These are phyloP conservation scores for Chaetoceros tenuissimus DNA, from an alignment of 108 stramenopile genomes.

Conservation along the genomic window DNA sequence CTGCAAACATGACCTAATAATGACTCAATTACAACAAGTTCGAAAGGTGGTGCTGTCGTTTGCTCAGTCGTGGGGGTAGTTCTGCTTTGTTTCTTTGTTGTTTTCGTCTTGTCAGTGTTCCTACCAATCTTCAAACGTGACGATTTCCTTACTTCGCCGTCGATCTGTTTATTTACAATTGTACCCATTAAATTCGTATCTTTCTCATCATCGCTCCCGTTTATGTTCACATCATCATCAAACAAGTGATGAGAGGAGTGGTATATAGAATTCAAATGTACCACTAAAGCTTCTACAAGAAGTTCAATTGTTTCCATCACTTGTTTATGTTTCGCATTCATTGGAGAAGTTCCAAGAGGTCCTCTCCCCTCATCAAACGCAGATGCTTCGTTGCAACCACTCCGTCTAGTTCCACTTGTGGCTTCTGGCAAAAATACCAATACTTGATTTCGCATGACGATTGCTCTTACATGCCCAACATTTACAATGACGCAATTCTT, in stretches of 20 bases:
- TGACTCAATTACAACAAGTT: slow-evolving; percentile 3
- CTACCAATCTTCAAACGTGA: neutral
- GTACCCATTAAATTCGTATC: neutral
- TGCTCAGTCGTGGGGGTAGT: neutral
- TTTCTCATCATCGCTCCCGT: neutral
- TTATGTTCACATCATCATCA: neutral
- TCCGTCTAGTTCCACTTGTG: neutral
- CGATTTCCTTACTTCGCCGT: neutral
- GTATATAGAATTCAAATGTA: slow-evolving; percentile 1
- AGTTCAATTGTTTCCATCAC: neutral
- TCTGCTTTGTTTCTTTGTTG: neutral
- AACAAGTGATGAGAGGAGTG: neutral
- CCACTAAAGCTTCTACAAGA: neutral
- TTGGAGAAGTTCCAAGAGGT: neutral
- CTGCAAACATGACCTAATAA: neutral
- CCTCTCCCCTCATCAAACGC: neutral
- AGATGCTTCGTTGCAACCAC: slow-evolving; percentile 1
- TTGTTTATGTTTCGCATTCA: neutral
- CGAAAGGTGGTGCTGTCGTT: neutral
- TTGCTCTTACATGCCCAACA: slow-evolving; percentile 1
- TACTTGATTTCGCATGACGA: neutral
- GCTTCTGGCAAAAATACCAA: neutral
- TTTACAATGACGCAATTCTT: neutral
- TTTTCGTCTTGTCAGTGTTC: neutral
- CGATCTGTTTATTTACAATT: neutral